Base-by-base conservation (phyloP, 306 rosid species). In the Corylus avellana region DNA sequence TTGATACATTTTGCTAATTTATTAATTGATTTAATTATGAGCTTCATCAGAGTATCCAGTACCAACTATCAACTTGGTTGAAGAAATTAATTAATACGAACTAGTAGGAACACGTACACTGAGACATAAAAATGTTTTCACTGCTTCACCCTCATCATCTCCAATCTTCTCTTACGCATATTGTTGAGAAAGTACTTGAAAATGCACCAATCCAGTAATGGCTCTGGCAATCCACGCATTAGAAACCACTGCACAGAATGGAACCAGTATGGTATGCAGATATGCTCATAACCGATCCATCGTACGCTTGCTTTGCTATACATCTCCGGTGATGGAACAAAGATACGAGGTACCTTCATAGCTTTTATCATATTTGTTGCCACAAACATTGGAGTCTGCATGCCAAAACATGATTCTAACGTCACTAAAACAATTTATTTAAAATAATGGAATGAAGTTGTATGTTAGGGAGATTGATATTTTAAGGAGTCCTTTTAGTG, bases 271-370 rank as follows among this genome's bases (percentile, higher is more conserved):
- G 87, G 81, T 16, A n/a, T 9, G 16, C 78, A 84, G 16, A 72
- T 17, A 50, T 11, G 59, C 56, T 75, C 86, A 48, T 73, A 76
- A 69, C 86, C 78, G 16, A 79, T 75, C 49, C 83, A 70, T 64
- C 80, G 56, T 8, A 75, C 20, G 55, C 86, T 84, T 71, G 78
- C 86, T 75, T 75, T 83, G 84, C 78, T 13, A 37, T 75, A 84
- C 44, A 27, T 47, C 48, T 79, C 78, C 20, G 84, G 84, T 17
- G 86, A 62, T 47, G 75, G 27, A 37, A 75, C 8, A 5, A 84
- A 32, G 37, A 76, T 20, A 46, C 67, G 62, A n/a, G 48, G 35
- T 39, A 37, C 10, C 29, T 72, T 79, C 20, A 79, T 14, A 14
- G n/a, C 6, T 59, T 25, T 75, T 70, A 77, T 61, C 78, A 83